phyloP scores from a whole-genome alignment of 2,329 filamentous ascomycete genomes.

The Curvularia eragrostidis region DNA sequence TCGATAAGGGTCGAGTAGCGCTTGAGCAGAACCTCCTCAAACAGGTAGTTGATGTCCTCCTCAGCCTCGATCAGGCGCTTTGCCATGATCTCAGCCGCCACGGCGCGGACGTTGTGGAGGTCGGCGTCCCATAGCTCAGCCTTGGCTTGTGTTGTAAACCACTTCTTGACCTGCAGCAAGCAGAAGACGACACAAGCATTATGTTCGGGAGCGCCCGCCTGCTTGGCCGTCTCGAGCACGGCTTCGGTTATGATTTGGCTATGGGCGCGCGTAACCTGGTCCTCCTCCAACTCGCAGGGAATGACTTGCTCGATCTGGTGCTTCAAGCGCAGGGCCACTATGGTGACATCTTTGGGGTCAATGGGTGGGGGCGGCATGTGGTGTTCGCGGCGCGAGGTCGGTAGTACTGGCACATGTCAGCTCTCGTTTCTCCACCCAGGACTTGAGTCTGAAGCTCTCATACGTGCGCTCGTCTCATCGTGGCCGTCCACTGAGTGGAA shows the following conservation, averaged over 20 bases:
- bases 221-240: slow-evolving; percentile 80
- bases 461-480: slow-evolving; percentile 53
- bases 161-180: slow-evolving; percentile 74
- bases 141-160: slow-evolving; percentile 80
- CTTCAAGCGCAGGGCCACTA: slow-evolving; percentile 85
- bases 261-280: slow-evolving; percentile 77
- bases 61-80: slow-evolving; percentile 89
- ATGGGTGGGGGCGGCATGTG: slow-evolving; percentile 68
- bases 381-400: slow-evolving; percentile 64
- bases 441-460: slow-evolving; percentile 19
- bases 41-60: slow-evolving; percentile 77
- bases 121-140: slow-evolving; percentile 92
- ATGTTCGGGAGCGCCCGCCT: slow-evolving; percentile 79
- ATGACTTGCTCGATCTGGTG: slow-evolving; percentile 89
- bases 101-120: slow-evolving; percentile 77
- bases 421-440: slow-evolving; percentile 2
- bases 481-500: slow-evolving; percentile 48
- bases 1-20: slow-evolving; percentile 83
- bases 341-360: slow-evolving; percentile 81
- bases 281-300: slow-evolving; percentile 85
- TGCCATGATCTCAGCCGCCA: slow-evolving; percentile 89
- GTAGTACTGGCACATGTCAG: slow-evolving; percentile 63
- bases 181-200: slow-evolving; percentile 83
- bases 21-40: slow-evolving; percentile 83
- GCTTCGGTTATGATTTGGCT: slow-evolving; percentile 81